Percentiles rank a stretch among this genome's conserved stretches.
phyloP scores from a whole-genome alignment of 108 stramenopile species.

The Cyclotella kingstonii region DNA sequence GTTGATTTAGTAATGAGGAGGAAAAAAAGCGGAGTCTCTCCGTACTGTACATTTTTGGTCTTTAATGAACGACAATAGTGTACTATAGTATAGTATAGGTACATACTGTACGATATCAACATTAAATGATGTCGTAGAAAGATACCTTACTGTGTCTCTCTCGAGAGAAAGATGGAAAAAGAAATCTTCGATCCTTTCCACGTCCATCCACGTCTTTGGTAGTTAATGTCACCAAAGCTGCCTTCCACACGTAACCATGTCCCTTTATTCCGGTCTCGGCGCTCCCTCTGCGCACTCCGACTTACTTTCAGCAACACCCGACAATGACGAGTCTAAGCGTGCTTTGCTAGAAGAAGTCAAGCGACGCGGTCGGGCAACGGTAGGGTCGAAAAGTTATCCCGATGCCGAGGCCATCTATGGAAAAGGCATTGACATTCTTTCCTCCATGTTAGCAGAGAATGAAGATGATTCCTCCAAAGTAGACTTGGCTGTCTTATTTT shows the following conservation, averaged over 20 bases:
- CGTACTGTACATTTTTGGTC: too few species aligned
- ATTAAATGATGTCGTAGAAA: too few species aligned
- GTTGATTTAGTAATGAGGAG: too few species aligned
- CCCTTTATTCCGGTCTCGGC: slow-evolving; percentile 30
- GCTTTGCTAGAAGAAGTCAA: slow-evolving; percentile 79
- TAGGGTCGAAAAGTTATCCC: slow-evolving; percentile 57
- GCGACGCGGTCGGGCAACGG: slow-evolving; percentile 63
- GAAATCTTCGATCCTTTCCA: too few species aligned
- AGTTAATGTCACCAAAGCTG: too few species aligned
- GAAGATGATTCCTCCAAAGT: slow-evolving; percentile 13
- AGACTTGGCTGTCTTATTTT: slow-evolving; percentile 57
- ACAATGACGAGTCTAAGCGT: slow-evolving; percentile 41
- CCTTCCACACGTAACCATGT: slow-evolving; percentile 22
- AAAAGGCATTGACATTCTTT: slow-evolving; percentile 60
- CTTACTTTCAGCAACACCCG: slow-evolving; percentile 66
- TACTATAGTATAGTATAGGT: too few species aligned
- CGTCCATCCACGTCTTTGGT: too few species aligned
- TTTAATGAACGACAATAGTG: too few species aligned
- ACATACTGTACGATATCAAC: too few species aligned
- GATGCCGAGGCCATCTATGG: slow-evolving; percentile 72
- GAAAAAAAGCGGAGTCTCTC: too few species aligned
- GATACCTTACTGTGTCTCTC: too few species aligned
- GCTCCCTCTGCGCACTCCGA: slow-evolving; percentile 48
- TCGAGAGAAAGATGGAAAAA: too few species aligned
- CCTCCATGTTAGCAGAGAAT: slow-evolving; percentile 6